Evolutionary conservation across 805 yeast genomes (phyloP), one percentile per base, ranked within the genome.

Genomic region (Helenozyma rhizophorensis): DNA sequence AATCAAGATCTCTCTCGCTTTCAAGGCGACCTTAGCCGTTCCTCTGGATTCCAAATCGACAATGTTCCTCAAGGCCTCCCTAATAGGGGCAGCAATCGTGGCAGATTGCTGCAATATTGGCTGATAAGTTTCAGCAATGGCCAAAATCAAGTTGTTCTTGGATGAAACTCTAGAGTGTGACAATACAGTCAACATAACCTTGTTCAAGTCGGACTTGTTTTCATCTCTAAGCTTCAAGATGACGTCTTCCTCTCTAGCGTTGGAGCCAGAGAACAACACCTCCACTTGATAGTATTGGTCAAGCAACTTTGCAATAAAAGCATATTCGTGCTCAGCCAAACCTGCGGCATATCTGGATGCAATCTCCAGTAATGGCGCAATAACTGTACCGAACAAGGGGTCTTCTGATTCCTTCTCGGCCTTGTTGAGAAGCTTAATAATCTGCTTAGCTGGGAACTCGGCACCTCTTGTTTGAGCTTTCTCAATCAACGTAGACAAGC

Each of bases 141-240:
- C 96, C 55, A 86, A 70, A 33, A 93, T 71, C 55, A 94, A 74
- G 58, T 83, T 86, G 67, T 88, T 93, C 72, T 89, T 93, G 28
- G 96, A 87, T 33, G 94, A 83, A 21, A 89, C 93, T 57, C 95
- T 80, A 12, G 95, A 78, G 61, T 94, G 99, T 9, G 97, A 89
- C 54, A 89, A 72, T 19, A 83, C 87, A 34, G 74, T 71, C 39
- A 67, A 50, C 33, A 86, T 80, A 34, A 90, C 97, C 53, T 75
- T 76, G 28, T 70, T 67, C 55, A 90, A 72, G 40, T 83, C 81
- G 33, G 80, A 75, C 57, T 83, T 80, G 68, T 88, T 75, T 58
- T 84, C 88, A 49, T 93, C 97, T 62, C 99, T 82, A 40, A 94
- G 71, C 46, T 69, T 72, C 63, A 93, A 74, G 40, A 93, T 78